phyloP scores from a whole-genome alignment of 2,329 filamentous ascomycete genomes.

The Coleophoma crateriformis region DNA sequence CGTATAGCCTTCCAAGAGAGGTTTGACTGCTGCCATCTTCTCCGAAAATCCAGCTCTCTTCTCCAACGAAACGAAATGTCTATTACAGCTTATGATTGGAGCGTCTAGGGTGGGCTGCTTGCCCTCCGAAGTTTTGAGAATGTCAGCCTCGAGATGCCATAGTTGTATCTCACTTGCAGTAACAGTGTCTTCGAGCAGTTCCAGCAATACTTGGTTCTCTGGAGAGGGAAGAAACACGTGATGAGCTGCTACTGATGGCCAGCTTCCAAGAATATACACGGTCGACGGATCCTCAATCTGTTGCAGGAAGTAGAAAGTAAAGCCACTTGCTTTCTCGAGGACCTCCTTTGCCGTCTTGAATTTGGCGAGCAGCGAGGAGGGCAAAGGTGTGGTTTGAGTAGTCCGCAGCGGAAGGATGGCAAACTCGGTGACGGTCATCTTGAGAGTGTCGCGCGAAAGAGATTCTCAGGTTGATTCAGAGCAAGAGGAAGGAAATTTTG shows the following conservation, averaged over 20 bases:
- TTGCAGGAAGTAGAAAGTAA: slow-evolving; percentile 31
- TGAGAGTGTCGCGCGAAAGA: background rate
- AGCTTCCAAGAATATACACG: slow-evolving; percentile 39
- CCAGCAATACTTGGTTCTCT: slow-evolving; percentile 34
- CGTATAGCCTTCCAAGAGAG: slow-evolving; percentile 5
- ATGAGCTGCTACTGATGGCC: slow-evolving; percentile 36
- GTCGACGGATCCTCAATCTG: slow-evolving; percentile 36
- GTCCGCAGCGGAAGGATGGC: slow-evolving; percentile 30
- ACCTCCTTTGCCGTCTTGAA: slow-evolving; percentile 29
- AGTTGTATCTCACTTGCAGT: slow-evolving; percentile 30
- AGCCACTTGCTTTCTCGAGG: slow-evolving; percentile 30
- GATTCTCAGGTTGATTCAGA: background rate
- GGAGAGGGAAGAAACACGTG: slow-evolving; percentile 34
- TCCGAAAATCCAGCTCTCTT: slow-evolving; percentile 6
- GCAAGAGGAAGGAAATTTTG: background rate
- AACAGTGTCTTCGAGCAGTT: slow-evolving; percentile 25
- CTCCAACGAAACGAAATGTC: slow-evolving; percentile 6
- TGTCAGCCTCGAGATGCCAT: slow-evolving; percentile 34
- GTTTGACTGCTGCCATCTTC: slow-evolving; percentile 5
- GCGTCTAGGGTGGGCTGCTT: slow-evolving; percentile 6
- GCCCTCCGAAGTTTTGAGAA: background rate
- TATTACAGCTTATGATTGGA: slow-evolving; percentile 7
- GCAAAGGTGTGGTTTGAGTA: slow-evolving; percentile 13
- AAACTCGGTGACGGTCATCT: slow-evolving; percentile 38
- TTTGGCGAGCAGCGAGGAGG: slow-evolving; percentile 21